Evolutionary conservation across 257 asterid genomes (phyloP).

Genomic region (Striga asiatica): DNA sequence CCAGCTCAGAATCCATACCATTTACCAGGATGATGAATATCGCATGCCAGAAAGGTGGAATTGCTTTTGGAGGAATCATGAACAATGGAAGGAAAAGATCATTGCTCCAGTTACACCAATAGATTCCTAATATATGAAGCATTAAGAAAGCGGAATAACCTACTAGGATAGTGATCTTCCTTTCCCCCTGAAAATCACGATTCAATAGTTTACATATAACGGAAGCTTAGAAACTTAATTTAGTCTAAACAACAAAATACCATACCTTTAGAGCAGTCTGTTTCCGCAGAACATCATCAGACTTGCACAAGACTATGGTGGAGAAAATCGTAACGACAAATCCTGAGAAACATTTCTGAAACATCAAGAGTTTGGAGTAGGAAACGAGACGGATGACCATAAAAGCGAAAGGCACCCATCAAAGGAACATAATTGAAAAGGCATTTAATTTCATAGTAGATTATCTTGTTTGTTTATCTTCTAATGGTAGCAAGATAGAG

Average conservation of each 20-base stretch:
- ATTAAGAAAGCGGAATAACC: conserved; percentile 42
- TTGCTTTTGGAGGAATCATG: conserved; percentile 75
- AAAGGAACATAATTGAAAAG: background rate
- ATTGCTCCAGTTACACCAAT: conserved; percentile 72
- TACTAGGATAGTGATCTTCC: conserved; percentile 53
- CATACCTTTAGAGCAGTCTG: conserved; percentile 91
- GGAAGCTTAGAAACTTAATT: background rate
- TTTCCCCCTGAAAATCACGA: conserved; percentile 91
- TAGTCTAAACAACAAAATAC: too few species aligned
- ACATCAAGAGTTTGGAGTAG: too few species aligned
- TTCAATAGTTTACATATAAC: conserved; percentile 1
- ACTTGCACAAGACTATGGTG: conserved; percentile 70
- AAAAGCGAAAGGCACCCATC: too few species aligned
- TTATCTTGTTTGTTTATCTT: background rate
- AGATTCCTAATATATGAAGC: conserved; percentile 59
- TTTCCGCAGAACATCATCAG: conserved; percentile 77
- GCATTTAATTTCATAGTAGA: conserved; percentile 7
- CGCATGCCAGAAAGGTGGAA: conserved; percentile 96
- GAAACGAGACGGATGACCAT: too few species aligned
- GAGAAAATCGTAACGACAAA: conserved; percentile 70
- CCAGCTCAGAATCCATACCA: conserved; percentile 34
- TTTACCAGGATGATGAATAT: conserved; percentile 64
- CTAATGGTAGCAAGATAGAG: conserved; percentile 1
- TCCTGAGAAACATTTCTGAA: conserved; percentile 47
- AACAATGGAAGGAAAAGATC: conserved; percentile 56